Base-by-base conservation (phyloP, 2,329 filamentous ascomycete species). In the Didymella keratinophila region DNA sequence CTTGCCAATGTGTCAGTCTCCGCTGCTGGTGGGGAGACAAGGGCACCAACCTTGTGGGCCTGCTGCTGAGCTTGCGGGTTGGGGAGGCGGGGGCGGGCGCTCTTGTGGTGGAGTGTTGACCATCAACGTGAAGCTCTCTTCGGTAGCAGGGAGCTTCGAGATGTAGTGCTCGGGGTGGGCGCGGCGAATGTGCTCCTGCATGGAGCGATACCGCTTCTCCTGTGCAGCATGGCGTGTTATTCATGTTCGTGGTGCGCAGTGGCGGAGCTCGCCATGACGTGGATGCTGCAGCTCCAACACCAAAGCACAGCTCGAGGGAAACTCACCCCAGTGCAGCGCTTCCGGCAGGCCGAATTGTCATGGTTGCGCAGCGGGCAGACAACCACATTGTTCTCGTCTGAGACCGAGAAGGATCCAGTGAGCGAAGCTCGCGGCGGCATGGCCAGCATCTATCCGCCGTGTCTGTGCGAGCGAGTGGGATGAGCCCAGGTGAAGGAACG, bases 101-200 rank as follows among this genome's bases (percentile, higher is more conserved):
- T 92, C 89, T 62, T 89, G 89, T 11, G 91, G 93, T 63, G 92
- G 90, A 66, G 92, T 93, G 78, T 88, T 96, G 78, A 98, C 92
- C 95, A 98, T 98, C 77, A 97, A 84, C 73, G 91, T 83, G 80
- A 99, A 97, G 87, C 93, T 97, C 81, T 98, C 67, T 79, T 97
- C 94, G 69, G 94, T 99, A 47, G 95, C 95, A 67, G 95, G 94
- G 70, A 98, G 90, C 86, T 98, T 97, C 48, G 95, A 89, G 71
- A 99, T 96, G 81, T 98, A 98, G 78, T 97, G 90, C 78, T 96
- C 93, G 61, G 94, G 94, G 78, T 99, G 95, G 68, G 95, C 94
- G 78, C 95, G 89, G 72, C 95, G 92, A 73, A 99, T 98, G 76
- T 99, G 95, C 85, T 99, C 95, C 81, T 98, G 95, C 92, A 99